Percentiles rank a stretch among this genome's conserved stretches.
Evolutionary conservation across 495 filamentous ascomycete species (phyloP).

Genomic region (Pyronema domesticum): DNA sequence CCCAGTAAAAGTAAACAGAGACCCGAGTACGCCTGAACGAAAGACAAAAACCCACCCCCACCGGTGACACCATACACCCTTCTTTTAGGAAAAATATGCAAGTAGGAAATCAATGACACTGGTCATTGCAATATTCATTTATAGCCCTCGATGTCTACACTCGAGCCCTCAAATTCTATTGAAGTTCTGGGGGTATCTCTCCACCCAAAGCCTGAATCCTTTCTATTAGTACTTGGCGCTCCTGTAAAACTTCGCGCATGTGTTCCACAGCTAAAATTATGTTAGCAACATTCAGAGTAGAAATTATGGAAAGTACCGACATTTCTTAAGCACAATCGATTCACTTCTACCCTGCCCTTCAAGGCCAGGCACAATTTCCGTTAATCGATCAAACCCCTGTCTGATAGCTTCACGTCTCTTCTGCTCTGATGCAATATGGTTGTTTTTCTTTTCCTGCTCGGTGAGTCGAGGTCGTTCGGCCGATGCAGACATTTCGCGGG

Average conservation of each 20-base stretch:
- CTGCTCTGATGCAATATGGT: conserved; percentile 79
- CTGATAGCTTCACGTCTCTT: conserved; percentile 76
- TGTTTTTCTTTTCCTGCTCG: conserved; percentile 75
- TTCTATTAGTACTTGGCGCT: conserved; percentile 43
- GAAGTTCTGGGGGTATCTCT: conserved; percentile 27
- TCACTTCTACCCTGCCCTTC: conserved; percentile 75
- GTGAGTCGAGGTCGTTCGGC: conserved; percentile 45
- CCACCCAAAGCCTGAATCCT: conserved; percentile 45
- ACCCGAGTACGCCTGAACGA: not conserved
- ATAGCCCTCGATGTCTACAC: not conserved
- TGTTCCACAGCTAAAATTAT: conserved; percentile 41
- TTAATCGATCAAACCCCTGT: conserved; percentile 68
- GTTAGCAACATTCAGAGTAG: not conserved
- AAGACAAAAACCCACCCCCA: not conserved
- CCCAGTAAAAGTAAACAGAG: not conserved
- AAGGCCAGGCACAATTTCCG: conserved; percentile 64
- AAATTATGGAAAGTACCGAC: conserved; percentile 8
- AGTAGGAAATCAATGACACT: not conserved
- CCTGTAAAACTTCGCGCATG: conserved; percentile 45
- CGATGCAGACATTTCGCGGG: conserved; percentile 7
- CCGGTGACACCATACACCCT: too few relatives aligned
- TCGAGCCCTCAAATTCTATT: conserved; percentile 1
- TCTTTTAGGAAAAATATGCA: not conserved
- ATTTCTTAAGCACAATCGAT: conserved; percentile 55
- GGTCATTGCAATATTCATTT: not conserved